Percentiles rank a stretch among this genome's conserved stretches.
Evolutionary conservation across 495 filamentous ascomycete genomes (phyloP).

Genomic region (Letharia lupina): DNA sequence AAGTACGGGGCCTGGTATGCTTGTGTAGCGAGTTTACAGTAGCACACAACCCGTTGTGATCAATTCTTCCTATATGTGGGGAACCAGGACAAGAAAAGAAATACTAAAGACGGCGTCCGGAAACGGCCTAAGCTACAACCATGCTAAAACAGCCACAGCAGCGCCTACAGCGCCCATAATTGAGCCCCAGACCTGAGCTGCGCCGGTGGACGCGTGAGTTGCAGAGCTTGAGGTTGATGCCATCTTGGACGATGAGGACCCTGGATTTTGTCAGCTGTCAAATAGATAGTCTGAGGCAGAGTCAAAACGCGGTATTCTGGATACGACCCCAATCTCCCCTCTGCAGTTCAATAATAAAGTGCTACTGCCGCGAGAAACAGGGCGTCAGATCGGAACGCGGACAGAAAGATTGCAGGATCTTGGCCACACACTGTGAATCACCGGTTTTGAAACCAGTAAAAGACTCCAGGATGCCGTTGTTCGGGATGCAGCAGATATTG

Average conservation of each 20-base stretch:
- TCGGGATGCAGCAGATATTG: not conserved
- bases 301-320: not conserved
- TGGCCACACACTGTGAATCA: not conserved
- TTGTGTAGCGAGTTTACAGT: not conserved
- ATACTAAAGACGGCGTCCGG: not conserved
- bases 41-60: not conserved
- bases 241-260: conserved; percentile 11
- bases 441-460: not conserved
- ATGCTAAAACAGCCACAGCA: conserved; percentile 20
- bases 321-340: not conserved
- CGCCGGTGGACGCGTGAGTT: conserved; percentile 11
- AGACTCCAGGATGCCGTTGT: not conserved
- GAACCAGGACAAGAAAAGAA: not conserved
- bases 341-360: not conserved
- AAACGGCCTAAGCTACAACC: conserved; percentile 10
- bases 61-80: not conserved
- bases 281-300: not conserved
- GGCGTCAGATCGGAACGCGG: not conserved
- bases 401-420: not conserved
- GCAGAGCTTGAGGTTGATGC: conserved; percentile 14
- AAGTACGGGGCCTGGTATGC: not conserved
- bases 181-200: conserved; percentile 12
- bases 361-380: not conserved
- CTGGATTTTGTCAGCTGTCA: conserved; percentile 2
- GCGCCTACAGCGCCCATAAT: conserved; percentile 22